These are phyloP conservation scores for Amanita rimosa DNA, from an alignment of 768 basidiomycete genomes.

Conservation along the genomic window DNA sequence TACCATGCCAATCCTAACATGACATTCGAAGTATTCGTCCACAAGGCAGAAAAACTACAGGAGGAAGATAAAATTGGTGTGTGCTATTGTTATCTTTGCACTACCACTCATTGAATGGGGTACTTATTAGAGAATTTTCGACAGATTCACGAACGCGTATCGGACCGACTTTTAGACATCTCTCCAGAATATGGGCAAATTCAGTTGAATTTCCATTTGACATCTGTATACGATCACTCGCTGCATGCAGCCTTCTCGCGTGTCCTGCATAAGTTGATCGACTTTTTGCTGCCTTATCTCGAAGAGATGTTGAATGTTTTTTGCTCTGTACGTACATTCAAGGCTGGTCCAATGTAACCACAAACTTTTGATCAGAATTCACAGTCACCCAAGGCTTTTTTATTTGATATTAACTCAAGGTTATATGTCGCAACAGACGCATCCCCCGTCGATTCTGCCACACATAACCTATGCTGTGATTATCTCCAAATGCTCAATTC, in stretches of 20 bases:
- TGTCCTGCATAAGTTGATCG: conserved; percentile 79
- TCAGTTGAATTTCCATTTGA: conserved; percentile 80
- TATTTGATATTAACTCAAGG: conserved; percentile 79
- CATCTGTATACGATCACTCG: conserved; percentile 88
- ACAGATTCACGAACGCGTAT: conserved; percentile 80
- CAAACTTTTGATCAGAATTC: conserved; percentile 49
- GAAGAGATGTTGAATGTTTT: conserved; percentile 85
- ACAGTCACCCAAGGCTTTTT: conserved; percentile 85
- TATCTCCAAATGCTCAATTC: conserved; percentile 82
- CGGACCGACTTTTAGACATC: conserved; percentile 71
- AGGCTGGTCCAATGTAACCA: conserved; percentile 1
- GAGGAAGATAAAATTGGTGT: conserved; percentile 87
- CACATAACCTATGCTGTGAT: conserved; percentile 84
- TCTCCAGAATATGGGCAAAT: conserved; percentile 69
- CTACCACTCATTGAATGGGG: neutral
- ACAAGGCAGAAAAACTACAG: conserved; percentile 86
- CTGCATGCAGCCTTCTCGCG: conserved; percentile 88
- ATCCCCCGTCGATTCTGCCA: conserved; percentile 81
- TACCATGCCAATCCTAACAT: conserved; percentile 67
- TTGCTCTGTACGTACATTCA: conserved; percentile 43
- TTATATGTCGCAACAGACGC: conserved; percentile 92
- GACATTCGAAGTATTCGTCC: conserved; percentile 85
- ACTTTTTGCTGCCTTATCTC: conserved; percentile 71
- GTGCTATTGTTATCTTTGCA: conserved; percentile 10
- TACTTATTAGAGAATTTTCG: conserved; percentile 67